phyloP scores from a whole-genome alignment of 805 yeast genomes.

The Kodamaea kakaduensis region DNA sequence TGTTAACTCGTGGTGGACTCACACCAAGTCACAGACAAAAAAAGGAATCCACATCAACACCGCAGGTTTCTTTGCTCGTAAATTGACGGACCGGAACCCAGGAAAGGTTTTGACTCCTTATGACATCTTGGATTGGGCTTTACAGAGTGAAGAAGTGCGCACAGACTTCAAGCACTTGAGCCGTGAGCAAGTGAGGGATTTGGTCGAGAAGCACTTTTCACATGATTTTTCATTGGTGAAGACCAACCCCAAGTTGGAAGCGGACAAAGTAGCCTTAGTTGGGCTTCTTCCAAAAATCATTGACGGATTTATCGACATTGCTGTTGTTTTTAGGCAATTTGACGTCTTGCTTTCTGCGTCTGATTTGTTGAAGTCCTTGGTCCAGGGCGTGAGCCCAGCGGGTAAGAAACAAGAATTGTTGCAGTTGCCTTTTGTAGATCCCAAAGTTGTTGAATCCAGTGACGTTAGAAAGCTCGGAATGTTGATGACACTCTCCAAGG shows the following conservation, averaged over 20 bases:
- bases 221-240: constrained; percentile 37
- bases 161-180: constrained; percentile 39
- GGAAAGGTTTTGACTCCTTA: constrained; percentile 58
- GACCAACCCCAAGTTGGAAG: constrained; percentile 20
- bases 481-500: constrained; percentile 54
- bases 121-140: constrained; percentile 55
- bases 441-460: constrained; percentile 39
- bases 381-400: constrained; percentile 67
- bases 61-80: constrained; percentile 73
- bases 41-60: constrained; percentile 79
- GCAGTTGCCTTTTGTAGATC: constrained; percentile 75
- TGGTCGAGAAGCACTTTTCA: constrained; percentile 56
- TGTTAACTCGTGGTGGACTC: constrained; percentile 89
- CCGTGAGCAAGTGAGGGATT: constrained; percentile 44
- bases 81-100: constrained; percentile 70
- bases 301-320: constrained; percentile 73
- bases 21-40: constrained; percentile 73
- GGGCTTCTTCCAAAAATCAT: constrained; percentile 63
- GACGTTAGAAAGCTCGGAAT: constrained; percentile 65
- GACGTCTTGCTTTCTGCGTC: constrained; percentile 59
- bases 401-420: constrained; percentile 58
- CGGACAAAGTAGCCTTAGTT: constrained; percentile 52
- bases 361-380: constrained; percentile 64
- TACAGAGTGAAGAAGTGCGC: constrained; percentile 63
- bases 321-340: constrained; percentile 70